Evolutionary conservation across 495 filamentous ascomycete species (phyloP), one percentile per base, ranked within the genome.

Genomic region (Coniosporium apollinis): DNA sequence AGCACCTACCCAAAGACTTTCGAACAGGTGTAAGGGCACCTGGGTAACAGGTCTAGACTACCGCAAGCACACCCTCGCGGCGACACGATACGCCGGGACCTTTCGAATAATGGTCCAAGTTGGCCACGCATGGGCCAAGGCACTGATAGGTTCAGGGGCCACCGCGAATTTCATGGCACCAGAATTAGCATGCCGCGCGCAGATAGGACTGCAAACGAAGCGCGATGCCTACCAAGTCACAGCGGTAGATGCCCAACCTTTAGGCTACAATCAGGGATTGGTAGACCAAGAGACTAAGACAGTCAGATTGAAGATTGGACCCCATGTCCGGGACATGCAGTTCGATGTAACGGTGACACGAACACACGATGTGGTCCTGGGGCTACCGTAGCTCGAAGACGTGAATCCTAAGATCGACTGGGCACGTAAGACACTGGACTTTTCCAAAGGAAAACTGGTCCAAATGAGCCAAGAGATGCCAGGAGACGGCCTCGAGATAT

Each of bases 81-180:
- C n/a, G n/a, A n/a, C n/a, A n/a, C n/a, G n/a, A n/a, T n/a, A n/a
- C n/a, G n/a, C n/a, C n/a, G n/a, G n/a, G n/a, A n/a, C n/a, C n/a
- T n/a, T n/a, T n/a, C n/a, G n/a, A n/a, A n/a, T n/a, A n/a, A n/a
- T n/a, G n/a, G n/a, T n/a, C n/a, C n/a, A n/a, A n/a, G n/a, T n/a
- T n/a, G n/a, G n/a, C n/a, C n/a, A n/a, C n/a, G n/a, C n/a, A n/a
- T n/a, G n/a, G n/a, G 22, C 33, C 24, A 28, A 10, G 2, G 33
- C 38, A 14, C 28, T 41, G 28, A 41, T 41, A 28, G 38, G 36
- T 24, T 41, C 38, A 18, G 33, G 38, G 19, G 37, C 30, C 16
- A 40, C 7, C 20, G 30, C 24, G 33, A 33, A 11, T 13, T 38
- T 38, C 26, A 30, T 38, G 14, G 26, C 29, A 4, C 17, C 4